phyloP scores from a whole-genome alignment of 768 basidiomycete species.

The Suillus alpinus region DNA sequence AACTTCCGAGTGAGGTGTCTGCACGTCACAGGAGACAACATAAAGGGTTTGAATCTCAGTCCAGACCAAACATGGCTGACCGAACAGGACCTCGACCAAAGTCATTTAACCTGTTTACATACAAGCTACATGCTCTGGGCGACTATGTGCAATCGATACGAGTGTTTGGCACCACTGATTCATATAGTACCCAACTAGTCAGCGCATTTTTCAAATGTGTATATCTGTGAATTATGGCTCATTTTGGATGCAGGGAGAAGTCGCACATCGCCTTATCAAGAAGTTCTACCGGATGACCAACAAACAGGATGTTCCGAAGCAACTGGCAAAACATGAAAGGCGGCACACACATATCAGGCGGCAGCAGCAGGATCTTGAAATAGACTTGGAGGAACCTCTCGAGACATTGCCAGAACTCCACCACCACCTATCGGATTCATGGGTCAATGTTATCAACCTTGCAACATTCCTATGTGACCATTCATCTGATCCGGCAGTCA shows the following conservation, averaged over 20 bases:
- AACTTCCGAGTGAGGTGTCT: too few relatives aligned
- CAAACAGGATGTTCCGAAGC: background rate
- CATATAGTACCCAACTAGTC: background rate
- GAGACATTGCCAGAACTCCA: background rate
- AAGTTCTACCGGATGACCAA: background rate
- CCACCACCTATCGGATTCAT: conserved; percentile 3
- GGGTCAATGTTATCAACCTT: conserved; percentile 2
- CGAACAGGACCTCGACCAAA: background rate
- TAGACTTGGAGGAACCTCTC: background rate
- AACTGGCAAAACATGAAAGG: conserved; percentile 15
- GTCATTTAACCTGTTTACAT: background rate
- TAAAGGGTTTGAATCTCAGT: too few relatives aligned
- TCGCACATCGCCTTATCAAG: background rate
- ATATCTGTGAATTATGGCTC: too few relatives aligned
- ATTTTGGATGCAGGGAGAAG: background rate
- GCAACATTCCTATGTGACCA: background rate
- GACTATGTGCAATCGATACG: background rate
- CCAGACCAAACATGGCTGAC: background rate
- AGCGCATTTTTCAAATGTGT: too few relatives aligned
- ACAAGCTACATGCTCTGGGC: background rate
- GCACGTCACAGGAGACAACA: too few relatives aligned
- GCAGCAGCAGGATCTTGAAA: background rate
- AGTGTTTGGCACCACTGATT: background rate
- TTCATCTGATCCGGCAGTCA: conserved; percentile 8
- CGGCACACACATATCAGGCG: background rate